phyloP scores from a whole-genome alignment of 2,329 filamentous ascomycete genomes.

The Chaetomiaceae sp. region DNA sequence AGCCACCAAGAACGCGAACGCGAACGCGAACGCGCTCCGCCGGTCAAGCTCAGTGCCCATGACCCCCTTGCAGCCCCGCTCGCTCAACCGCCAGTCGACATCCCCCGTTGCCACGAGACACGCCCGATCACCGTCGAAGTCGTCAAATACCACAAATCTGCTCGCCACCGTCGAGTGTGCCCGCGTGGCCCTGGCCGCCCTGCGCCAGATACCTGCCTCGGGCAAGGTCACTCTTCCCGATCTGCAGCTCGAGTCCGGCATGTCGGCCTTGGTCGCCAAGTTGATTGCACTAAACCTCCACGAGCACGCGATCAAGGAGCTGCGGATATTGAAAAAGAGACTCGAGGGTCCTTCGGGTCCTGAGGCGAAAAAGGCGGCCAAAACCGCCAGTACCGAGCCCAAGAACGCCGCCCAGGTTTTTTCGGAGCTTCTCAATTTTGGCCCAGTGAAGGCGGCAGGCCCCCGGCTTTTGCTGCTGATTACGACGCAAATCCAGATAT shows the following conservation, averaged over 20 bases:
- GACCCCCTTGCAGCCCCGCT: constrained; percentile 56
- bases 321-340: constrained; percentile 60
- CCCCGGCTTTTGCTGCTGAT: constrained; percentile 52
- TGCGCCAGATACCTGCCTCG: constrained; percentile 54
- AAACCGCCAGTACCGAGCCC: constrained; percentile 27
- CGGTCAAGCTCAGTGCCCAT: constrained; percentile 55
- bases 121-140: constrained; percentile 27
- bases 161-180: constrained; percentile 64
- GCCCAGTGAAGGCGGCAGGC: constrained; percentile 38
- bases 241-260: constrained; percentile 67
- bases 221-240: constrained; percentile 52
- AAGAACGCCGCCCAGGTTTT: constrained; percentile 42
- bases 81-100: constrained; percentile 56
- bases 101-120: constrained; percentile 41
- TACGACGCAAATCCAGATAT: constrained; percentile 58
- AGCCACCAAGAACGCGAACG: constrained; percentile 35
- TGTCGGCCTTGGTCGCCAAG: constrained; percentile 64
- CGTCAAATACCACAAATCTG: constrained; percentile 39
- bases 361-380: constrained; percentile 32
- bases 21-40: too few relatives aligned
- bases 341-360: constrained; percentile 41
- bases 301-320: constrained; percentile 63
- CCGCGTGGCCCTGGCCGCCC: constrained; percentile 59
- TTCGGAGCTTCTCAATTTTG: constrained; percentile 59
- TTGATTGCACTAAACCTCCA: constrained; percentile 60